Base-by-base conservation (phyloP, 495 filamentous ascomycete genomes). In the Daldinia decipiens region DNA sequence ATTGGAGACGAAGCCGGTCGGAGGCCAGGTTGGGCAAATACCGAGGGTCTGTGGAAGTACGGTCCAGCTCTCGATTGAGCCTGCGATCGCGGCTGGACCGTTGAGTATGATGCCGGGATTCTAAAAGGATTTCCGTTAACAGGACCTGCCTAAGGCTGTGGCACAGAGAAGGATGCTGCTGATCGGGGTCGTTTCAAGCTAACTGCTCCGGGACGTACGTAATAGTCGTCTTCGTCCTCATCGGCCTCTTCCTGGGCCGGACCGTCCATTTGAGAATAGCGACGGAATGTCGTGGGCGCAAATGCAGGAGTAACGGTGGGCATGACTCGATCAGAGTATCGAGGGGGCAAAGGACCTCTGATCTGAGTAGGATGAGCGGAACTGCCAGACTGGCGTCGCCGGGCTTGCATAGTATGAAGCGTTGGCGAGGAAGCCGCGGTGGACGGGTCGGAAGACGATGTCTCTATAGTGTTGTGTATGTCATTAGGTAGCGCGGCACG, bases 91-190 rank as follows among this genome's bases (percentile, higher is more conserved):
- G 19, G 43, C n/a, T 52, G 32, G 59, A 11, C 4, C 12, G 47
- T 24, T 15, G n/a, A 11, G 32, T n/a, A 26, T 31, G 13, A 24
- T 5, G 17, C 1, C 19, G 15, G 26, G 57, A 8, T 2, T 59
- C 15, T 13, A 29, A 59, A 69, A 24, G 43, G 29, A 19, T 38
- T 57, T 21, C 34, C 29, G 24, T 59, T 21, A 38, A 38, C 60
- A 5, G 66, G 47, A 31, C 65, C 38, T 40, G n/a, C 57, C 72
- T 71, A 75, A 39, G 72, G 72, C 50, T 67, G 55, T 7, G 69
- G 65, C 47, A 65, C 61, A 64, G 72, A 62, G 51, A 68, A 19
- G 2, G 69, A 62, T 9, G 69, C 72, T 52, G 56, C 21, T n/a
- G 36, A 38, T 40, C 27, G 59, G 36, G 26, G 26, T n/a, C n/a